These are phyloP conservation scores for Kuraishia molischiana DNA, from an alignment of 805 yeast species.

Conservation along the genomic window DNA sequence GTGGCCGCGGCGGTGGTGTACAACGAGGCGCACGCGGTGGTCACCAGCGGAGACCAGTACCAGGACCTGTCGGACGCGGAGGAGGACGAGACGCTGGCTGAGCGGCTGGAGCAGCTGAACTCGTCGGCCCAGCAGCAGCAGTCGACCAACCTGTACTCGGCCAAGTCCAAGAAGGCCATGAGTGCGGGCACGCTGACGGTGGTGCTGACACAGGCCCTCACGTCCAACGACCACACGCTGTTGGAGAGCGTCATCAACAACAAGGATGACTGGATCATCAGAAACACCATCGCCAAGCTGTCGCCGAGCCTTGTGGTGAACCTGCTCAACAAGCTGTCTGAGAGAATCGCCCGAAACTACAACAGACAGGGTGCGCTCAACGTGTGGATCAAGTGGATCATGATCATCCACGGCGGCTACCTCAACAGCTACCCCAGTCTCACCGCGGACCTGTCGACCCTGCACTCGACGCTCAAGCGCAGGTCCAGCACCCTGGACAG, in stretches of 20 bases:
- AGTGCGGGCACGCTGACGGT: conserved; percentile 74
- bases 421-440: conserved; percentile 36
- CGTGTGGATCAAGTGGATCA: conserved; percentile 47
- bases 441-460: conserved; percentile 28
- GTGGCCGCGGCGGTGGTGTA: conserved; percentile 44
- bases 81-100: conserved; percentile 23
- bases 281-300: conserved; percentile 37
- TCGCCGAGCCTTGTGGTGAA: conserved; percentile 39
- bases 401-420: conserved; percentile 45
- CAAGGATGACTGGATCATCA: conserved; percentile 38
- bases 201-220: conserved; percentile 81
- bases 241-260: conserved; percentile 72
- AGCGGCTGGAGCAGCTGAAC: conserved; percentile 10
- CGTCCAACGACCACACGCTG: conserved; percentile 76
- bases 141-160: conserved; percentile 14
- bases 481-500: conserved; percentile 39
- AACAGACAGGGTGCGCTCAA: conserved; percentile 38
- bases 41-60: conserved; percentile 56
- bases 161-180: conserved; percentile 32
- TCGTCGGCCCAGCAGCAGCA: conserved; percentile 11
- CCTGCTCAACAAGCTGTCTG: conserved; percentile 42
- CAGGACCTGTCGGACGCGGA: conserved; percentile 41
- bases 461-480: conserved; percentile 36
- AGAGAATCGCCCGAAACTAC: conserved; percentile 40
- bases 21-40: conserved; percentile 49